A percentile compares a stretch with the other conserved stretches of the same genome.
These are phyloP conservation scores for Mycena belliarum DNA, from an alignment of 768 basidiomycete species.

Conservation along the genomic window DNA sequence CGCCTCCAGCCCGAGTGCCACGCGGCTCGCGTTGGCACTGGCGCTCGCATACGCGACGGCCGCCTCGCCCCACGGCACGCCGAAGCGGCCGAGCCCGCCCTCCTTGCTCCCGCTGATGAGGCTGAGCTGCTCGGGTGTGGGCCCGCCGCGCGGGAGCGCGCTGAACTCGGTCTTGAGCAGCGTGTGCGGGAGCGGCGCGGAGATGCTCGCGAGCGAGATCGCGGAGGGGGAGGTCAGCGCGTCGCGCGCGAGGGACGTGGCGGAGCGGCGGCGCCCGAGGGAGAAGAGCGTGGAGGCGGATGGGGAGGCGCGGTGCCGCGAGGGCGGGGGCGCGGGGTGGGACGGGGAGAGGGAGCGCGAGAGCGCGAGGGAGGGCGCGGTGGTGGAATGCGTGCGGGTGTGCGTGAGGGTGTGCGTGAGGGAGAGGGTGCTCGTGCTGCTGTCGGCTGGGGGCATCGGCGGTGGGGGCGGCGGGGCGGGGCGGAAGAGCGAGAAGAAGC, in stretches of 20 bases:
- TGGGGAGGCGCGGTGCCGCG: constrained; percentile 37
- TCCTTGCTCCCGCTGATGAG: constrained; percentile 66
- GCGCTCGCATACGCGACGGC: constrained; percentile 59
- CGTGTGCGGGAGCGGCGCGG: constrained; percentile 75
- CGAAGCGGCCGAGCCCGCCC: constrained; percentile 60
- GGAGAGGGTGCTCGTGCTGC: neutral
- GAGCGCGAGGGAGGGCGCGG: neutral
- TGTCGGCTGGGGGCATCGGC: constrained; percentile 2
- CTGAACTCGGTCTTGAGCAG: constrained; percentile 68
- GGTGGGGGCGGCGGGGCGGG: constrained; percentile 26
- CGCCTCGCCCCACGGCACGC: constrained; percentile 74
- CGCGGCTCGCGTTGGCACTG: constrained; percentile 17
- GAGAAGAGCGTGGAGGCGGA: constrained; percentile 50
- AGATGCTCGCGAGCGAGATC: constrained; percentile 75
- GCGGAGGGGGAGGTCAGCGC: constrained; percentile 62
- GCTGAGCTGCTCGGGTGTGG: constrained; percentile 64
- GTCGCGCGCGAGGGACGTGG: constrained; percentile 39
- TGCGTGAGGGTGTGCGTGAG: constrained; percentile 22
- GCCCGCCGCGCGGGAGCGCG: constrained; percentile 57
- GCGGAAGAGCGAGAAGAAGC: constrained; percentile 44
- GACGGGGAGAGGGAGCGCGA: constrained; percentile 28
- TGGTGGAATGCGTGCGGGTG: constrained; percentile 25
- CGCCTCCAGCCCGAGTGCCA: constrained; percentile 11
- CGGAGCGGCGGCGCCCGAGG: constrained; percentile 48
- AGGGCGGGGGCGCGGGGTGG: constrained; percentile 10